These are phyloP conservation scores for Rhynchosporium agropyri DNA, from an alignment of 2,329 filamentous ascomycete genomes.

Conservation along the genomic window DNA sequence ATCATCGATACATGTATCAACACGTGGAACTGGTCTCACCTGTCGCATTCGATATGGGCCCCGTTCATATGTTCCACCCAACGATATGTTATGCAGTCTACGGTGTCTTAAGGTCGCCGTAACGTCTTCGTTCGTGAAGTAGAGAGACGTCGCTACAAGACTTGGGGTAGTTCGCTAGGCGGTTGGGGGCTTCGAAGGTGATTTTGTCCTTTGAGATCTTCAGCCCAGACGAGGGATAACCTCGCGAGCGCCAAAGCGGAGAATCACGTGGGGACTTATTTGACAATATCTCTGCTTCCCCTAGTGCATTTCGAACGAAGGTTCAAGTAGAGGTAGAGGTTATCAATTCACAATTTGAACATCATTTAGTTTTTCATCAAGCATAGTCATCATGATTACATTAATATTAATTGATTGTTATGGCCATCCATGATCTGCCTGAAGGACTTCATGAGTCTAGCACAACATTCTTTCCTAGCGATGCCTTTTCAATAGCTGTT, in stretches of 20 bases:
- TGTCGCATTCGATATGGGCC: conserved; percentile 38
- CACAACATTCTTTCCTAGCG: conserved; percentile 36
- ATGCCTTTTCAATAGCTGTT: conserved; percentile 70
- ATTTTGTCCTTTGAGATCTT: conserved; percentile 35
- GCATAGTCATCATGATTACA: conserved; percentile 23
- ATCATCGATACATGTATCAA: conserved; percentile 37
- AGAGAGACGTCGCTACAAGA: conserved; percentile 23
- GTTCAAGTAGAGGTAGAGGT: neutral
- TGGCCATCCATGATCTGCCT: conserved; percentile 2
- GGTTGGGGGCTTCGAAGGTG: conserved; percentile 36
- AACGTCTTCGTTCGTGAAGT: conserved; percentile 24
- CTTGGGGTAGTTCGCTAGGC: conserved; percentile 29
- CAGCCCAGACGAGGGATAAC: conserved; percentile 29
- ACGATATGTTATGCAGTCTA: conserved; percentile 26
- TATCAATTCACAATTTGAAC: neutral
- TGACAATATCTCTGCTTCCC: conserved; percentile 22
- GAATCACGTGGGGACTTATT: conserved; percentile 34
- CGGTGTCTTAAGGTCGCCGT: conserved; percentile 16
- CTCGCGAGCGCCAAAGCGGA: conserved; percentile 27
- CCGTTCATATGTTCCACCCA: conserved; percentile 27
- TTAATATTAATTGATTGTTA: conserved; percentile 22
- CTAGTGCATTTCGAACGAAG: conserved; percentile 16
- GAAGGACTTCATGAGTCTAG: conserved; percentile 33
- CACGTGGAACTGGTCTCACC: conserved; percentile 42
- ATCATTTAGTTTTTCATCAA: neutral